Evolutionary conservation across 2,329 filamentous ascomycete species (phyloP), one percentile per base, ranked within the genome.

Genomic region (Hyphodiscus sp.): DNA sequence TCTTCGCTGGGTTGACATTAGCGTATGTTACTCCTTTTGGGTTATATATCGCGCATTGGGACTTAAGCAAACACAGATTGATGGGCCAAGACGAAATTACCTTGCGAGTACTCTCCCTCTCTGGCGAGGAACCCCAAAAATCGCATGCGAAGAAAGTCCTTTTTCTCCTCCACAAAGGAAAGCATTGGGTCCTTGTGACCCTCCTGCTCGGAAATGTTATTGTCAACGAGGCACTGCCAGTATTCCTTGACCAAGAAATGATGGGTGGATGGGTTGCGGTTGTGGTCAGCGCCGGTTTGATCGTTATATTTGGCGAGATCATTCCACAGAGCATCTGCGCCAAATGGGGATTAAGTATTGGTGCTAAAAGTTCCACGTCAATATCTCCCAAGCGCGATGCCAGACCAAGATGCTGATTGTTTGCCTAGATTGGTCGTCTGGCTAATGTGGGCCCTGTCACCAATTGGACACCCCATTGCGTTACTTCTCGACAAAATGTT

Each of bases 131-230:
- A 50, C 76, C 83, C 11, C 91, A 97, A 71, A 85, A 84, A 66
- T 89, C 83, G 65, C 89, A 96, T 67, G 92, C 92, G 0, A 80
- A 78, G 50, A 86, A 83, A 60, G 92, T 97, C 11, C 77, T 95
- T 61, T 78, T 82, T 41, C 75, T 97, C 20, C 74, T 97, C 49
- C 83, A 89, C 57, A 86, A 82, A 63, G 92, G 92, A 63, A 96
- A 96, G 69, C 92, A 97, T 70, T 97, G 92, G 92, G 92, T 97
- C 18, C 76, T 97, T 52, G 92, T 97, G 50, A 96, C 92, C 1
- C 74, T 97, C 26, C 79, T 97, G 9, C 76, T 97, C 52, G 89
- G 90, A 69, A 97, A 97, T 69, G 92, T 97, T 68, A 94, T 97
- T 64, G 95, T 92, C 60, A 96, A 97, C 70, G 92, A 96, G 72